Evolutionary conservation across 1,139 yeast species (phyloP), one percentile per base, ranked within the genome.

Genomic region (Wickerhamiella pararugosa): DNA sequence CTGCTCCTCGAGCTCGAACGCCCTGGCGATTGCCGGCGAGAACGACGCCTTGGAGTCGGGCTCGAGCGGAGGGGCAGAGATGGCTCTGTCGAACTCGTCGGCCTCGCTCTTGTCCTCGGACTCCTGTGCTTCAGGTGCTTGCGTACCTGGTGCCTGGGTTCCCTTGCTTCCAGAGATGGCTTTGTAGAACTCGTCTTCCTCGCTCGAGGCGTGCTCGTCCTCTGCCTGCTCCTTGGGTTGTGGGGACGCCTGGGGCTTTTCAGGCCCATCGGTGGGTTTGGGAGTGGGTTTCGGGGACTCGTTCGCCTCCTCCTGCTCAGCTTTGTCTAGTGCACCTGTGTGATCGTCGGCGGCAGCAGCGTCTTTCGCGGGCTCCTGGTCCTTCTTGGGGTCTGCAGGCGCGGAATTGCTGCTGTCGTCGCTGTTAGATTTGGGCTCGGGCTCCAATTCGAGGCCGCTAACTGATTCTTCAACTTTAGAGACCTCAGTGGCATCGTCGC

Each of bases 221-320:
- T 15, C 21, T 15, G 21, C 21, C 4, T 15, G 21, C 21, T 15
- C 21, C 21, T 15, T 15, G 21, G 31, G 31, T 29, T 29, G 3
- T 9, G 31, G 4, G 34, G 34, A 7, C 15, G 34, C 34, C 10
- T 9, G 11, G 3, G 10, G 5, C 15, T 32, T 5, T 32, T 36
- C 10, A 8, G 27, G 2, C 9, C 8, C 25, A 29, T 11, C 5
- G 5, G 30, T 25, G 32, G 27, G 36, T n/a, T 32, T 8, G 28
- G 33, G 5, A 25, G 21, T 29, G 6, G 7, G 15, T 21, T 15
- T 25, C 3, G 32, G 34, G 25, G 9, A 10, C 10, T 50, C 54
- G 25, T 62, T 52, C 40, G 56, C 58, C 25, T 48, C 36, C 32
- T 51, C 50, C n/a, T 59, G 47, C 25, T 49, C 49, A 6, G 47